Evolutionary conservation across 2,329 filamentous ascomycete genomes (phyloP).

Genomic region (Celoporthe dispersa): DNA sequence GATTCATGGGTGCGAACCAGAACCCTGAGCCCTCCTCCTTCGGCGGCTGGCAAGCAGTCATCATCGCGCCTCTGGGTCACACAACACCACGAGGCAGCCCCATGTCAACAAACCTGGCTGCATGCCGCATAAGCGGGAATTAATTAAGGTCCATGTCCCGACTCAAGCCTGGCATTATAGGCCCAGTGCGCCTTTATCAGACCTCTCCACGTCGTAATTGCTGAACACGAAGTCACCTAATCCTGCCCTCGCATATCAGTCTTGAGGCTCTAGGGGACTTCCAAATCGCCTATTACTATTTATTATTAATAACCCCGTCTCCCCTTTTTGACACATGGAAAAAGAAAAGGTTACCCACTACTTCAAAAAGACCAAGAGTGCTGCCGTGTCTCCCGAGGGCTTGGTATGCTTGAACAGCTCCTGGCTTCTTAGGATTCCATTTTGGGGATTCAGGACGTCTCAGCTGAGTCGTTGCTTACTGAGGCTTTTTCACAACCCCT

Average conservation of each 20-base stretch:
- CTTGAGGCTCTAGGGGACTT: not conserved
- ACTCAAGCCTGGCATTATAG: not conserved
- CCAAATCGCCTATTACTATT: not conserved
- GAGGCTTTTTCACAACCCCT: not conserved
- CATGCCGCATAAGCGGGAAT: not conserved
- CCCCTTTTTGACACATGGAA: not conserved
- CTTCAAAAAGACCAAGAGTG: not conserved
- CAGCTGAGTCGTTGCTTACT: conserved; percentile 1
- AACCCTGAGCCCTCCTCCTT: not conserved
- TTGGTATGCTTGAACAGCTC: not conserved
- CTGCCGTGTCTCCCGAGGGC: not conserved
- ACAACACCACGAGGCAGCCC: not conserved
- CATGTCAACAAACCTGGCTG: not conserved
- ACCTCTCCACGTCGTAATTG: not conserved
- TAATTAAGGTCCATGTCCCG: not conserved
- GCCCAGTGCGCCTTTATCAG: not conserved
- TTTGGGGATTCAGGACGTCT: not conserved
- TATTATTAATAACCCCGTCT: no score
- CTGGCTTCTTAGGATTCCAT: not conserved
- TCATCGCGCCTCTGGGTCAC: not conserved
- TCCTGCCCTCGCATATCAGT: not conserved
- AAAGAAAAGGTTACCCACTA: not conserved
- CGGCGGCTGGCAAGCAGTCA: not conserved
- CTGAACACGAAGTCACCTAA: not conserved
- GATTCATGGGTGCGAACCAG: not conserved